These are phyloP conservation scores for Plectranthus barbatus DNA, from an alignment of 257 asterid genomes.

Conservation along the genomic window DNA sequence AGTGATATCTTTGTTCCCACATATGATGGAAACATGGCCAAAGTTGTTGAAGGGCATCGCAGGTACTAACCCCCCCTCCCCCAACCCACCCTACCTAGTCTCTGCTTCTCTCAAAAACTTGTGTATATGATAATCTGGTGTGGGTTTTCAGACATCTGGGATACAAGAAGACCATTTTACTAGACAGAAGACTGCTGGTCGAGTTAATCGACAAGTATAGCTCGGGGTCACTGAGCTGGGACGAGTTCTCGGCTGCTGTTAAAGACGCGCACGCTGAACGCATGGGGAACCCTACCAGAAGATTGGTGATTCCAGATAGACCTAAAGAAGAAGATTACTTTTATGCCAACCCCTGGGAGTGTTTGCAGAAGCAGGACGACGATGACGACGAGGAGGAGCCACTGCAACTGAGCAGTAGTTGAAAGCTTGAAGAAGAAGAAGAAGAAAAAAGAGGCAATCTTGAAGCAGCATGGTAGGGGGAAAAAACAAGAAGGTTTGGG, in stretches of 20 bases:
- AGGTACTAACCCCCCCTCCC: too few species aligned
- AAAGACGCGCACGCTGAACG: constrained; percentile 59
- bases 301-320: constrained; percentile 73
- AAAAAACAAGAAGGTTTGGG: too few species aligned
- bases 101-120: too few species aligned
- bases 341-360: constrained; percentile 89
- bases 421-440: not conserved
- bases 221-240: constrained; percentile 61
- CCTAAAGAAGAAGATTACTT: constrained; percentile 99
- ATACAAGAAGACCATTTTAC: constrained; percentile 72
- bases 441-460: too few species aligned
- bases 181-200: constrained; percentile 71
- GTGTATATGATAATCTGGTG: too few species aligned
- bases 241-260: constrained; percentile 79
- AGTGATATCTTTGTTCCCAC: constrained; percentile 95
- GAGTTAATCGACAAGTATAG: constrained; percentile 62
- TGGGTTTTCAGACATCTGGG: constrained; percentile 70
- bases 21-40: constrained; percentile 98
- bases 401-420: too few species aligned
- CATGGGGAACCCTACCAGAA: constrained; percentile 74
- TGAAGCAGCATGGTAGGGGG: too few species aligned
- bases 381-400: too few species aligned
- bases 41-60: constrained; percentile 99
- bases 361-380: constrained; percentile 49
- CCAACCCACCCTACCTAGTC: too few species aligned